These are phyloP conservation scores for Talaromyces atroroseus DNA, from an alignment of 2,329 filamentous ascomycete species.

Conservation along the genomic window DNA sequence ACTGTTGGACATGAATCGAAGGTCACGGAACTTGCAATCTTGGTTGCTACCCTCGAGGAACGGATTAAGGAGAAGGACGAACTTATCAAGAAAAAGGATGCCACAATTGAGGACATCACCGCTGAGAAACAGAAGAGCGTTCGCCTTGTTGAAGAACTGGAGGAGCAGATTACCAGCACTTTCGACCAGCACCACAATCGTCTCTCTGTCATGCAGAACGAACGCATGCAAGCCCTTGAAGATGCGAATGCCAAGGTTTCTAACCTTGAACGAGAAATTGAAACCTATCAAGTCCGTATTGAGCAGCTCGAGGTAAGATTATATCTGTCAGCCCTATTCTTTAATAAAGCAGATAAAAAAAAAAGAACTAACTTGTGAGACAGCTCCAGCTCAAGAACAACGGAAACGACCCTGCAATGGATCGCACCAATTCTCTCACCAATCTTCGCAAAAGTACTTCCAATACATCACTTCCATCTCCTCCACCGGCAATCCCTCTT, in stretches of 20 bases:
- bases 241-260: constrained; percentile 64
- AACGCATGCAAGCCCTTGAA: constrained; percentile 69
- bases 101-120: constrained; percentile 46
- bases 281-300: constrained; percentile 51
- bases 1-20: constrained; percentile 48
- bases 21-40: constrained; percentile 49
- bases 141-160: constrained; percentile 86
- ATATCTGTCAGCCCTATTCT: neutral
- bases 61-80: constrained; percentile 40
- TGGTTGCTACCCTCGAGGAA: constrained; percentile 44
- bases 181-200: constrained; percentile 95
- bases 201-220: constrained; percentile 72
- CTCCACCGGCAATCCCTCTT: constrained; percentile 91
- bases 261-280: constrained; percentile 63
- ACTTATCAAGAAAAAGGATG: constrained; percentile 42
- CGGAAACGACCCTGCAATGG: constrained; percentile 38
- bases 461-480: constrained; percentile 79
- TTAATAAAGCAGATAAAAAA: neutral
- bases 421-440: constrained; percentile 53
- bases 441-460: constrained; percentile 81
- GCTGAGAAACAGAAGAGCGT: constrained; percentile 83
- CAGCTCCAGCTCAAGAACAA: constrained; percentile 40
- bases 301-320: constrained; percentile 66
- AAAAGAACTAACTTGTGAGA: constrained; percentile 17
- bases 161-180: constrained; percentile 91